phyloP scores from a whole-genome alignment of 2,329 filamentous ascomycete genomes.

The Geosmithia flava region DNA sequence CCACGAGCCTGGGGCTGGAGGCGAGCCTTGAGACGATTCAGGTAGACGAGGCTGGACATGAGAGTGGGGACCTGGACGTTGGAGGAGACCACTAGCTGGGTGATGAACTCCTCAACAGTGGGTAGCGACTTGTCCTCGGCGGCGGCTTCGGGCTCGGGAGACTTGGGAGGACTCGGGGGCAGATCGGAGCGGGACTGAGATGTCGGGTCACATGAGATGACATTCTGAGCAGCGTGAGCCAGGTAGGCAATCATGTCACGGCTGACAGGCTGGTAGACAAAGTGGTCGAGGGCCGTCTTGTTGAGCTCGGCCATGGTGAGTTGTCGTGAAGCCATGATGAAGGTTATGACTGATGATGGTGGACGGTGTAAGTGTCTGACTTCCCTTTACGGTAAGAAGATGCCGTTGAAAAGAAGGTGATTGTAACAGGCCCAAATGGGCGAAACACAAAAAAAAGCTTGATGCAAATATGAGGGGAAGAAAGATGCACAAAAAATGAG shows the following conservation, averaged over 20 bases:
- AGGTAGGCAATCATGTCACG: constrained; percentile 69
- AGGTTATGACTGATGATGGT: constrained; percentile 12
- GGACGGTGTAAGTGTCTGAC: neutral
- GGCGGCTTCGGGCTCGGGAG: constrained; percentile 26
- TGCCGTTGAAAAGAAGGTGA: neutral
- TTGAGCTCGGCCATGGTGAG: constrained; percentile 47
- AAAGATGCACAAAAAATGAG: neutral
- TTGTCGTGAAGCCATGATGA: constrained; percentile 33
- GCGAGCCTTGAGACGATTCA: constrained; percentile 68
- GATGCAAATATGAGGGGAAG: neutral
- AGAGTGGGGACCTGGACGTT: constrained; percentile 96
- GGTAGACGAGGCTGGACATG: constrained; percentile 94
- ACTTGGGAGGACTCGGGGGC: constrained; percentile 37
- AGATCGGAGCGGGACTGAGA: constrained; percentile 15
- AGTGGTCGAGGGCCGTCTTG: constrained; percentile 64
- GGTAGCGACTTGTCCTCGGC: constrained; percentile 50
- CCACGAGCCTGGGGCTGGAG: constrained; percentile 93
- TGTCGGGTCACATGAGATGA: constrained; percentile 64
- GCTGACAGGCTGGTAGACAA: constrained; percentile 66
- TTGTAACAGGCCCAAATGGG: neutral
- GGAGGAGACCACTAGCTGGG: constrained; percentile 77
- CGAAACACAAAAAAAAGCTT: neutral
- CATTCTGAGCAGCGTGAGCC: constrained; percentile 59
- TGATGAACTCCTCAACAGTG: constrained; percentile 82
- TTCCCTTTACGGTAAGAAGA: neutral